Percentiles rank a stretch among this genome's conserved stretches.
Evolutionary conservation across 2,329 filamentous ascomycete genomes (phyloP).

Genomic region (Tolypocladium capitatum): DNA sequence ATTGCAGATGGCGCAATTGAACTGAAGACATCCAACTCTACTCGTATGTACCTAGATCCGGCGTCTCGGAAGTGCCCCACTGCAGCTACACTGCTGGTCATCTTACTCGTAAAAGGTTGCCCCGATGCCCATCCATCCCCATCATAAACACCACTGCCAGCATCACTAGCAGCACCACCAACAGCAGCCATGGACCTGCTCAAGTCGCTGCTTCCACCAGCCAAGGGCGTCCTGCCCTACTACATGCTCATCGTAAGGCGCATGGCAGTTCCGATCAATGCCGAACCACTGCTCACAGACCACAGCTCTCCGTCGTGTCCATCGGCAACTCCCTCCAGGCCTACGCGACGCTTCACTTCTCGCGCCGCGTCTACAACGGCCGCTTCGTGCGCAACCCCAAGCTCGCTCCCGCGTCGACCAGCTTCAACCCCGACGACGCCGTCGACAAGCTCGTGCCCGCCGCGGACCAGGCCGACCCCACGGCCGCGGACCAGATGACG

Average conservation of each 20-base stretch:
- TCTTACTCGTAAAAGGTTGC: no score
- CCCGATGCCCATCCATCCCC: no score
- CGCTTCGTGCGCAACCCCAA: constrained; percentile 39
- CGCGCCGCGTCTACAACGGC: constrained; percentile 74
- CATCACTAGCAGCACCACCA: not conserved
- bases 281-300: not conserved
- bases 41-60: no score
- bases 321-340: constrained; percentile 77
- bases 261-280: not conserved
- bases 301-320: constrained; percentile 67
- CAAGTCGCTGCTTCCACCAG: constrained; percentile 29
- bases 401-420: constrained; percentile 25
- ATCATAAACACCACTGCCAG: not conserved
- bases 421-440: constrained; percentile 38
- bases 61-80: not conserved
- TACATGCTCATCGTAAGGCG: constrained; percentile 40
- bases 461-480: constrained; percentile 26
- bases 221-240: constrained; percentile 43
- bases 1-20: not conserved
- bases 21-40: not conserved
- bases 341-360: constrained; percentile 68
- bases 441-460: constrained; percentile 36
- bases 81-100: not conserved
- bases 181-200: constrained; percentile 29
- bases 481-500: constrained; percentile 49